Conservation (phyloP, 352 stramenopile species). For the Globisporangium cederbergense region DNA sequence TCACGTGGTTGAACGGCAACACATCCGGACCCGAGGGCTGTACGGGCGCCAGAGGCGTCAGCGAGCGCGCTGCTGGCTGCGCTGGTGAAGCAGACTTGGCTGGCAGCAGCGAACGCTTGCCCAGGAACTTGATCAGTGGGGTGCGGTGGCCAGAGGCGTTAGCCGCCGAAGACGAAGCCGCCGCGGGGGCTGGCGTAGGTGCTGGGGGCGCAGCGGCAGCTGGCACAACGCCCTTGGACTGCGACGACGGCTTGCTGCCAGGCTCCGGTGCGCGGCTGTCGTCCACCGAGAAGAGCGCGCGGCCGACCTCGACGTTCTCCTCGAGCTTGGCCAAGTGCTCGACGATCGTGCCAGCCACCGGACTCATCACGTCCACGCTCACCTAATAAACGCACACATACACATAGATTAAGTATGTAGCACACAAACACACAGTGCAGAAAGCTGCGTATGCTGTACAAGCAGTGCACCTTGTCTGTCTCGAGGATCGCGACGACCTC, state of each 20-base stretch:
- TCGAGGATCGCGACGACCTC: constrained; percentile 98
- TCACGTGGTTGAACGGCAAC: constrained; percentile 57
- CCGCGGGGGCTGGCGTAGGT: constrained; percentile 14
- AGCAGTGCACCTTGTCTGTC: constrained; percentile 95
- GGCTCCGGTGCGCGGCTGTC: constrained; percentile 46
- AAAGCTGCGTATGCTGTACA: no score
- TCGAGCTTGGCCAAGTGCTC: constrained; percentile 94
- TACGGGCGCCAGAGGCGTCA: constrained; percentile 25
- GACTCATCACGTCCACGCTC: constrained; percentile 90
- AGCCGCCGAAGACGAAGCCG: constrained; percentile 15
- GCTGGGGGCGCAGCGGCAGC: constrained; percentile 13
- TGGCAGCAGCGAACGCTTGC: constrained; percentile 67
- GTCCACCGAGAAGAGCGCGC: constrained; percentile 92
- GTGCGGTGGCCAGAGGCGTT: constrained; percentile 32
- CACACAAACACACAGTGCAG: no score
- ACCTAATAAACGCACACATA: constrained; percentile 31
- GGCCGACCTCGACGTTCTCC: constrained; percentile 95
- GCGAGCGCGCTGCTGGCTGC: constrained; percentile 19
- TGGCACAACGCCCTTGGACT: constrained; percentile 11
- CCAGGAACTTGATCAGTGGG: constrained; percentile 67
- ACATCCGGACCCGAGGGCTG: constrained; percentile 59
- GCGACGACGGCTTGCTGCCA: constrained; percentile 18
- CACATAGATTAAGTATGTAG: neutral
- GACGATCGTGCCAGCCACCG: constrained; percentile 88
- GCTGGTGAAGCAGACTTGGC: constrained; percentile 28